phyloP scores from a whole-genome alignment of 306 rosid species.

The Begonia fuchsioides region DNA sequence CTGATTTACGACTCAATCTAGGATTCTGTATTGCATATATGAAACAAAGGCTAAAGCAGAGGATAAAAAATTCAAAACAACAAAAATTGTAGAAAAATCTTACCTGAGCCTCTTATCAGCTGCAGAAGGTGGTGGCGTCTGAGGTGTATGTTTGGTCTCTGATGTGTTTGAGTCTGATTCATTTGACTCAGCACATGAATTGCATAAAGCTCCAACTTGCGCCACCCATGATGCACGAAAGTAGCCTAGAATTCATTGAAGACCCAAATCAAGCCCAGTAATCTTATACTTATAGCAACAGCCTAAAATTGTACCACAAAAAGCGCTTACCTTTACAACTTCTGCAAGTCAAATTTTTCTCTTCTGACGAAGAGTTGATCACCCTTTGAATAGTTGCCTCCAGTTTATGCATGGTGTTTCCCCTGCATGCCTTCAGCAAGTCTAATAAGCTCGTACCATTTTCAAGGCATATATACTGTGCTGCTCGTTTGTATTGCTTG shows the following conservation, averaged over 20 bases:
- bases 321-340: constrained; percentile 61
- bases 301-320: neutral
- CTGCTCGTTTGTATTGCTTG: constrained; percentile 80
- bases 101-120: constrained; percentile 47
- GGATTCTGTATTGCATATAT: no score
- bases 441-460: constrained; percentile 93
- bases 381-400: constrained; percentile 77
- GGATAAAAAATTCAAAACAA: neutral
- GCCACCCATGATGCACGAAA: constrained; percentile 57
- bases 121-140: constrained; percentile 12
- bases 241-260: constrained; percentile 31
- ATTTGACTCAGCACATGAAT: constrained; percentile 48
- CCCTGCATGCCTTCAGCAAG: constrained; percentile 68
- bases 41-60: no score
- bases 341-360: constrained; percentile 60
- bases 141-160: constrained; percentile 20
- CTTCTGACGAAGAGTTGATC: constrained; percentile 47
- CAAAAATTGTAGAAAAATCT: constrained; percentile 2
- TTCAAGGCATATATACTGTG: constrained; percentile 85
- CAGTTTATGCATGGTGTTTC: constrained; percentile 46
- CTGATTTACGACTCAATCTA: no score
- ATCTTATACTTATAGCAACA: neutral
- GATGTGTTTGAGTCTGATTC: constrained; percentile 42
- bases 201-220: constrained; percentile 58
- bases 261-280: constrained; percentile 8